Evolutionary conservation across 2,329 filamentous ascomycete species (phyloP), one percentile per base, ranked within the genome.

Genomic region (Arthrobotrys iridis): DNA sequence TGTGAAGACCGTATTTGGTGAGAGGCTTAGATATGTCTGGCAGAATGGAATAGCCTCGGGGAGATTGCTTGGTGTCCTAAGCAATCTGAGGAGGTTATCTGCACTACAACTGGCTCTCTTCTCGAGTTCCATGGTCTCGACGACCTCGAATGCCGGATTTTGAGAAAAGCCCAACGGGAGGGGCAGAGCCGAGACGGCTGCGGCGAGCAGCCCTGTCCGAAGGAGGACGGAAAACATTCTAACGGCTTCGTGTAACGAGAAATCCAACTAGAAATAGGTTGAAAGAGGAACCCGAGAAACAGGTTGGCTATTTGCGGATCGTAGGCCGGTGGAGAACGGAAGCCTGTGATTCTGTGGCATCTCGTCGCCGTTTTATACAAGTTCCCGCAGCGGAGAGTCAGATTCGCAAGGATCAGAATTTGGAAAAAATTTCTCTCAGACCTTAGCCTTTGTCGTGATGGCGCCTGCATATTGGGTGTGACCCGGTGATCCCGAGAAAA

Each of bases 21-120:
- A 43, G 2, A 24, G 15, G 22, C 18, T 10, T 5, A 66, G 62
- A 18, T 57, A 66, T 11, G 62, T 43, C 13, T 57, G 46, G 26
- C 62, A 66, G 37, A 66, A 66, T 5, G 62, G 62, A 24, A 57
- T 45, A 4, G 62, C 46, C 11, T 57, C 30, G 20, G 62, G 48
- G 8, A 66, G 46, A 30, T 66, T 66, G 6, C 35, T 52, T 7
- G 35, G 33, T 8, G 22, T 66, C 30, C 62, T 57, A n/a, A 66
- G 62, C 35, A 66, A 18, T n/a, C 62, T 46, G 11, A 66, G 10
- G 1, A 66, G 33, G 11, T 66, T 66, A 13, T 66, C 62, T 7
- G 62, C 46, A 43, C 18, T 57, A 37, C 62, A 66, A 5, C 15
- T 26, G 11, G 59, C 43, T 28, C 59, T 63, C 33, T 63, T 63